phyloP scores from a whole-genome alignment of 306 rosid genomes.

The Astragalus glycyphyllos region DNA sequence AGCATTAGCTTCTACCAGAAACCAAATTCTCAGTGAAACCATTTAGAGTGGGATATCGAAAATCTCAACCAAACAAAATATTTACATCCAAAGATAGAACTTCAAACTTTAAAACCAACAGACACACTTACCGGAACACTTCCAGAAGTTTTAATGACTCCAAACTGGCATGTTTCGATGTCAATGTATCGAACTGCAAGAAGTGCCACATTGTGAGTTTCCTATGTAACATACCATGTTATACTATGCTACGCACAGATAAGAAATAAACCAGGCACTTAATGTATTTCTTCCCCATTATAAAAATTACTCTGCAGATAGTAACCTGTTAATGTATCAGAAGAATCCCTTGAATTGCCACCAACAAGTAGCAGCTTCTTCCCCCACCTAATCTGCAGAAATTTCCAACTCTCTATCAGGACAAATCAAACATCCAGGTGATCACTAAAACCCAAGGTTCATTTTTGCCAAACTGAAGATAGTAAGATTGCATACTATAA shows the following conservation, averaged over 20 bases:
- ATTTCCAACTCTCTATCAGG: conserved; percentile 35
- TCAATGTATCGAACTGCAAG: conserved; percentile 82
- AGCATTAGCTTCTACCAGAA: conserved; percentile 9
- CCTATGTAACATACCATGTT: conserved; percentile 26
- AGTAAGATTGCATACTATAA: conserved; percentile 7
- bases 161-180: conserved; percentile 65
- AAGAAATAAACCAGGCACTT: conserved; percentile 26
- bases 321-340: conserved; percentile 71
- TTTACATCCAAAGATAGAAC: conserved; percentile 33
- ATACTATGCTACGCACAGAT: conserved; percentile 20
- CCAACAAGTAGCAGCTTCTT: conserved; percentile 83
- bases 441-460: conserved; percentile 28
- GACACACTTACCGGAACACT: conserved; percentile 75
- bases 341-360: conserved; percentile 69
- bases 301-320: conserved; percentile 41
- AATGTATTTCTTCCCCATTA: conserved; percentile 19
- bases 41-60: conserved; percentile 28
- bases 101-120: conserved; percentile 33
- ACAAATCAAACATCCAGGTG: conserved; percentile 34
- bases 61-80: conserved; percentile 30
- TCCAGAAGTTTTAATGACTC: conserved; percentile 80
- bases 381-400: conserved; percentile 85
- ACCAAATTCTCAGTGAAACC: conserved; percentile 34
- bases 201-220: conserved; percentile 49
- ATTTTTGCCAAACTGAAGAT: conserved; percentile 33